These are phyloP conservation scores for Vigna radiata DNA, from an alignment of 306 rosid genomes.

Conservation along the genomic window DNA sequence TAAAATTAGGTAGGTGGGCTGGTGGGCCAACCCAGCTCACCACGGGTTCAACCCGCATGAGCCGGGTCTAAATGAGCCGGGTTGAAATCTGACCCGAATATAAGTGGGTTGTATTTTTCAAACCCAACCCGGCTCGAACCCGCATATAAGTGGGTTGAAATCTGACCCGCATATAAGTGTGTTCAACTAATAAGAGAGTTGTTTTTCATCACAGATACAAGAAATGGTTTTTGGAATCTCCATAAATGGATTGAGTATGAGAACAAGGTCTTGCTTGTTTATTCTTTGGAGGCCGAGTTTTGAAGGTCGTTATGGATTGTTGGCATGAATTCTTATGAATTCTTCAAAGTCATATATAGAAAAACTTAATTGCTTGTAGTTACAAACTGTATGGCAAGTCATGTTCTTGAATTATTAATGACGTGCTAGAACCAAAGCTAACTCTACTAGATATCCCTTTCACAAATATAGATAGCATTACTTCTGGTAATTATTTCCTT, in stretches of 20 bases:
- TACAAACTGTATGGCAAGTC: conserved; percentile 87
- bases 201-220: conserved; percentile 82
- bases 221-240: conserved; percentile 90
- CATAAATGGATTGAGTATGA: conserved; percentile 88
- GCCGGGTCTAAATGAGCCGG: no score
- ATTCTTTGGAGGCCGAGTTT: conserved; percentile 84
- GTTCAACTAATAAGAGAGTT: conserved; percentile 65
- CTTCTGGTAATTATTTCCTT: conserved; percentile 59
- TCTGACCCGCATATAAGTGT: no score
- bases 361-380: conserved; percentile 75
- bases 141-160: no score
- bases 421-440: conserved; percentile 55
- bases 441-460: conserved; percentile 80
- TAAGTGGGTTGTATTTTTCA: no score
- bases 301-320: conserved; percentile 81
- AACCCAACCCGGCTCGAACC: no score
- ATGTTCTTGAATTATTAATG: conserved; percentile 83
- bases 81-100: no score
- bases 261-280: conserved; percentile 70
- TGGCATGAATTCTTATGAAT: conserved; percentile 85
- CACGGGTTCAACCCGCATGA: no score
- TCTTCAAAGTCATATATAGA: conserved; percentile 51
- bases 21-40: no score
- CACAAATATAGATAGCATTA: conserved; percentile 80
- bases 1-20: no score